Base-by-base conservation (phyloP, 768 basidiomycete species). In the Mycena sanguinolenta region DNA sequence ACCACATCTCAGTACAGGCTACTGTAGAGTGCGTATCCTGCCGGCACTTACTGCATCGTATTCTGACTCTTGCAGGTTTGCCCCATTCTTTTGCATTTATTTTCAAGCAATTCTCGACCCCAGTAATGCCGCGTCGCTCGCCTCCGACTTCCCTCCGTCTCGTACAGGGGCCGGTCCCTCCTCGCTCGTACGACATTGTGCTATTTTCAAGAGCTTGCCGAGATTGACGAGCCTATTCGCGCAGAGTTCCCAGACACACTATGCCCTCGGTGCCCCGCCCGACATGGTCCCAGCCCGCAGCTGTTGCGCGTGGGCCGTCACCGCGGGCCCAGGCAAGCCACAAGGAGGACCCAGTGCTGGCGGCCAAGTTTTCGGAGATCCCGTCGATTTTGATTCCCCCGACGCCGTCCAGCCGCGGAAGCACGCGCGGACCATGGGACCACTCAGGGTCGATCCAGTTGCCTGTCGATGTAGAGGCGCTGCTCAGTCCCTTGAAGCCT, bases 71-170 rank as follows among this genome's bases (percentile, higher is more conserved):
- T 46, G 16, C 49, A 67, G 65, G 54, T 44, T 32, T 32, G 58
- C 28, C 8, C 19, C 38, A 57, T 44, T 55, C 46, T 30, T 52
- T 63, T 44, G 36, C 19, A 65, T 25, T 61, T 62, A 9, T 52
- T 70, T 64, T 68, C 36, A 44, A 63, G 46, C 63, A 46, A 21
- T 58, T 32, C 30, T 67, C 52, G 50, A 65, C 17, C 46, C 30
- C 53, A 55, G 71, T 68, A 49, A 93, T 93, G 91, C 85, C 87
- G 62, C 90, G 92, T 75, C 90, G 93, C 34, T 82, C 87, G 34
- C 90, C 93, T 1, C 93, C 93, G 7, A 85, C 88, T 52, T 84
- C 91, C 32, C 88, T 94, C 69, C 87, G 84, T 57, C 87, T 94
- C 65, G 79, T 86, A 65, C 79, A 82, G 42, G 92, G 91, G 17